Conservation (phyloP, 192 early-diverging fungal genomes). For the Linnemannia zychae region DNA sequence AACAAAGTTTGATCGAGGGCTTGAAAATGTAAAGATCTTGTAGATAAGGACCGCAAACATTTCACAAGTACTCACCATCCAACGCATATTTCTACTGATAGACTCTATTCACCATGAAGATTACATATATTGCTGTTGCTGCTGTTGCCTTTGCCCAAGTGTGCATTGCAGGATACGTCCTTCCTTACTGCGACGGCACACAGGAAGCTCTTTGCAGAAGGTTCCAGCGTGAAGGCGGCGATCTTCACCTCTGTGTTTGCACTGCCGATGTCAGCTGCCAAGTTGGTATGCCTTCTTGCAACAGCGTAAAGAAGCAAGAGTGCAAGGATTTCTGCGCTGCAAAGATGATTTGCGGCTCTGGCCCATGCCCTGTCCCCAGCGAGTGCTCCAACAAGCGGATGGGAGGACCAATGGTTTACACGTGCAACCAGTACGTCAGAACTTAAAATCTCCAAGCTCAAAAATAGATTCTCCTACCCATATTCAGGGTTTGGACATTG, state of each 20-base stretch:
- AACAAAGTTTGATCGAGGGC: slow-evolving; percentile 3
- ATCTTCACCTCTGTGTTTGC: background rate
- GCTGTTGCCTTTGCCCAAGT: slow-evolving; percentile 8
- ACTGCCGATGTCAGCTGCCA: slow-evolving; percentile 5
- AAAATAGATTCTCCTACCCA: slow-evolving; percentile 2
- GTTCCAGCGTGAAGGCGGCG: background rate
- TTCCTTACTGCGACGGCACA: background rate
- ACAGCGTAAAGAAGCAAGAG: slow-evolving; percentile 1
- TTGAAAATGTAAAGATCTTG: slow-evolving; percentile 1
- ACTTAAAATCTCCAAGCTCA: slow-evolving; percentile 1
- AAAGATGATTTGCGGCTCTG: background rate
- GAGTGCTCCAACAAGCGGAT: background rate
- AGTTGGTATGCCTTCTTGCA: slow-evolving; percentile 6
- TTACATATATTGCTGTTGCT: slow-evolving; percentile 6
- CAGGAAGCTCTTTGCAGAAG: background rate
- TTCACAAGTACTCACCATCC: slow-evolving; percentile 5
- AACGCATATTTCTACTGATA: background rate
- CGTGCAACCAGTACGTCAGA: background rate
- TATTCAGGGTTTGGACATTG: background rate
- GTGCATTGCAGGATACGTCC: slow-evolving; percentile 3
- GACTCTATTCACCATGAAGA: slow-evolving; percentile 9
- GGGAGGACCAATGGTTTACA: background rate
- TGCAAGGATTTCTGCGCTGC: slow-evolving; percentile 8
- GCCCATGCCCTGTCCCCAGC: slow-evolving; percentile 2
- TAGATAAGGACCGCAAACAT: background rate